phyloP scores from a whole-genome alignment of 352 stramenopile genomes.

The Phytophthora kernoviae region DNA sequence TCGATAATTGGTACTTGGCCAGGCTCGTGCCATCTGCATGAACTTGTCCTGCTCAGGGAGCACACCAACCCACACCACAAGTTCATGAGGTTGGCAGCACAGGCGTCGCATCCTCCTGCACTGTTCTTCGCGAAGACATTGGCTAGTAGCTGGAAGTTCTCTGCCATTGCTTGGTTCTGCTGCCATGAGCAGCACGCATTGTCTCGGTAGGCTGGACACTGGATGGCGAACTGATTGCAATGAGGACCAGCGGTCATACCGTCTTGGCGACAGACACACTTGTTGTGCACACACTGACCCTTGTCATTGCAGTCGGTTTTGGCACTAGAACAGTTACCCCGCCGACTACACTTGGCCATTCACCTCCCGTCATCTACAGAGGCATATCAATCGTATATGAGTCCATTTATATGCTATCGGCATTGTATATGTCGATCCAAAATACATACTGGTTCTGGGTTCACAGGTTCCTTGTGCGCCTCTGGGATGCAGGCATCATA shows the following conservation, averaged over 20 bases:
- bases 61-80: constrained; percentile 89
- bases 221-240: constrained; percentile 74
- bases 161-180: constrained; percentile 87
- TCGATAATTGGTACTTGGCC: constrained; percentile 71
- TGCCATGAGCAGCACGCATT: constrained; percentile 89
- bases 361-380: constrained; percentile 37
- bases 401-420: neutral
- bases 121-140: constrained; percentile 72
- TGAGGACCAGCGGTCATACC: constrained; percentile 75
- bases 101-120: constrained; percentile 80
- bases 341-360: constrained; percentile 64
- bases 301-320: constrained; percentile 66
- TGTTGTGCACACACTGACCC: constrained; percentile 45
- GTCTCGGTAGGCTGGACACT: constrained; percentile 86
- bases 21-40: constrained; percentile 69
- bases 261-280: constrained; percentile 63
- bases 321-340: constrained; percentile 60
- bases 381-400: no score
- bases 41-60: constrained; percentile 78
- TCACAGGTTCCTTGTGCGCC: constrained; percentile 42
- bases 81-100: constrained; percentile 83
- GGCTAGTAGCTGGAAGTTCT: constrained; percentile 85
- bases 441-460: constrained; percentile 41
- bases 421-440: neutral
- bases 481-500: constrained; percentile 78